Evolutionary conservation across 371 early-diverging fungal genomes (phyloP).

Genomic region (Mortierella sp.): DNA sequence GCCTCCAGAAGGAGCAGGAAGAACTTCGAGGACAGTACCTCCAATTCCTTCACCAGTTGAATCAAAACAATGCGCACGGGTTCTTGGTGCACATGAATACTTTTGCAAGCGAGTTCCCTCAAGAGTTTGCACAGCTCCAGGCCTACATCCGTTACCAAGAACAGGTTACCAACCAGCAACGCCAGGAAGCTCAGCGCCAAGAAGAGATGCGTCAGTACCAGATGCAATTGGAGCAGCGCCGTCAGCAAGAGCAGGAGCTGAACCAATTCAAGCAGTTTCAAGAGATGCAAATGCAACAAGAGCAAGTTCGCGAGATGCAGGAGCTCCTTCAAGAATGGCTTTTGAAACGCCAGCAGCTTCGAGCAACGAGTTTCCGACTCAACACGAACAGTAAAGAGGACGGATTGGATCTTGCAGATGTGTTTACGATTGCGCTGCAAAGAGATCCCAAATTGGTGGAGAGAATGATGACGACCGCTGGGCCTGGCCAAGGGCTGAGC

Average conservation of each 20-base stretch:
- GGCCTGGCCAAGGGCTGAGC: constrained; percentile 24
- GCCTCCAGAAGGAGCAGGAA: constrained; percentile 55
- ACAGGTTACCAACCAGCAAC: constrained; percentile 28
- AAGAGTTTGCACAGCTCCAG: constrained; percentile 51
- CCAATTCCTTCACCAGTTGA: constrained; percentile 46
- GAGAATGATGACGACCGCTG: constrained; percentile 30
- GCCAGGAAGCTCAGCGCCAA: constrained; percentile 30
- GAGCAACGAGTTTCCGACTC: constrained; percentile 25
- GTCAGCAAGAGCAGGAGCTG: constrained; percentile 40
- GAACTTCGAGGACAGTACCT: constrained; percentile 51
- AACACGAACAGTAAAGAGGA: constrained; percentile 18
- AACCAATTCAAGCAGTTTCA: constrained; percentile 26
- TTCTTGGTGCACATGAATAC: constrained; percentile 56
- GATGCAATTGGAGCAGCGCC: constrained; percentile 36
- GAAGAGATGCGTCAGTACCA: constrained; percentile 55
- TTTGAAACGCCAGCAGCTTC: constrained; percentile 31
- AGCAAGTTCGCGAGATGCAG: constrained; percentile 39
- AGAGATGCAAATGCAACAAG: constrained; percentile 28
- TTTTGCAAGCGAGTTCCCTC: constrained; percentile 46
- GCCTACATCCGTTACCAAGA: constrained; percentile 50
- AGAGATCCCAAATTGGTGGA: constrained; percentile 45
- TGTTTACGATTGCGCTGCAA: constrained; percentile 52
- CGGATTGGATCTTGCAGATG: constrained; percentile 48
- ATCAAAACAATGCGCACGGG: constrained; percentile 39
- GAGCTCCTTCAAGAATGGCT: constrained; percentile 49